Percentiles rank a stretch among this genome's conserved stretches.
phyloP scores from a whole-genome alignment of 768 basidiomycete genomes.

The Boletus eberwhitei region DNA sequence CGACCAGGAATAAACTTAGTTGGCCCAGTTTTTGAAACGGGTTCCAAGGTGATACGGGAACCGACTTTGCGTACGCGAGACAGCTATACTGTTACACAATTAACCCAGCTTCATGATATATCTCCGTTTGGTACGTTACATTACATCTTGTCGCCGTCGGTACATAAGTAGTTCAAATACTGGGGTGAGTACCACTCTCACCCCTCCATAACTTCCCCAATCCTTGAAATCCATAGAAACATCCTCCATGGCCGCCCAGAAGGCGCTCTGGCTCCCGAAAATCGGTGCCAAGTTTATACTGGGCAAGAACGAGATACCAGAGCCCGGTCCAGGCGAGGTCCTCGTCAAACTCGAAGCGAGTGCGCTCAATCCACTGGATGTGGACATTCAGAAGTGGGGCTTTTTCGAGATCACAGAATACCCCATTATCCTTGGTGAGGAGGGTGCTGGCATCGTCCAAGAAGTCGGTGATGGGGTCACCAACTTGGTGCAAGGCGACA shows the following conservation, averaged over 20 bases:
- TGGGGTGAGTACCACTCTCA: not conserved
- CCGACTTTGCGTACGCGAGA: not conserved
- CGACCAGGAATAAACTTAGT: too few relatives aligned
- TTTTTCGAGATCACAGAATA: constrained; percentile 26
- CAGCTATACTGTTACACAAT: too few relatives aligned
- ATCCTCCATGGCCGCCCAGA: not conserved
- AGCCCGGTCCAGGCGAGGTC: constrained; percentile 39
- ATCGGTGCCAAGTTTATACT: constrained; percentile 5
- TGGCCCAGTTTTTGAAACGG: too few relatives aligned
- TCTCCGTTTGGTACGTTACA: not conserved
- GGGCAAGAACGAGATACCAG: constrained; percentile 21
- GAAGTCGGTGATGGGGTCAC: constrained; percentile 36
- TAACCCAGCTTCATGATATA: too few relatives aligned
- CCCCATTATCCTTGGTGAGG: constrained; percentile 35
- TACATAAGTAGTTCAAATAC: not conserved
- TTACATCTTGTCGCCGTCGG: not conserved
- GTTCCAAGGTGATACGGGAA: not conserved
- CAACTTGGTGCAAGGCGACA: constrained; percentile 33
- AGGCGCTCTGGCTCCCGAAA: constrained; percentile 13
- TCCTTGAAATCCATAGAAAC: not conserved
- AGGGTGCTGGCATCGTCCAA: constrained; percentile 37
- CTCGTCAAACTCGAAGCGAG: constrained; percentile 40
- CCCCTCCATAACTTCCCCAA: too few relatives aligned
- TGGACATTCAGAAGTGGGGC: not conserved
- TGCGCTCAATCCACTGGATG: constrained; percentile 44